Percentiles rank a stretch among this genome's conserved stretches.
These are phyloP conservation scores for Xylariaceae sp. DNA, from an alignment of 2,329 filamentous ascomycete genomes.

Conservation along the genomic window DNA sequence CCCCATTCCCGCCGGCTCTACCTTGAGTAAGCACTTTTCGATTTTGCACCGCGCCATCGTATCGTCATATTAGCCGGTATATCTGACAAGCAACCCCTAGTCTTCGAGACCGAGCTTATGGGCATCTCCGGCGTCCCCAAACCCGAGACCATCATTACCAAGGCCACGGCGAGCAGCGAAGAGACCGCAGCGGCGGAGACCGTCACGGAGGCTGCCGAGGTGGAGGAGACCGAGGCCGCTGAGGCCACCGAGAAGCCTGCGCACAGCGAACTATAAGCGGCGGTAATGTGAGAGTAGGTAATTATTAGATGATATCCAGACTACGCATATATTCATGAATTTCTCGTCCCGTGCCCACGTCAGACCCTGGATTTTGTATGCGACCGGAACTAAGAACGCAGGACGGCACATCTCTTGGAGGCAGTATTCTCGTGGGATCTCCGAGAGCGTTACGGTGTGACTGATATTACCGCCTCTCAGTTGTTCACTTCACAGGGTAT, in stretches of 20 bases:
- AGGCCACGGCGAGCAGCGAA: conserved; percentile 31
- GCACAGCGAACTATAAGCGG: conserved; percentile 55
- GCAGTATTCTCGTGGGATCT: background rate
- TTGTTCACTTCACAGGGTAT: too few species aligned
- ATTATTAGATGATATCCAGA: background rate
- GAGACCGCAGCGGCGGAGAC: conserved; percentile 33
- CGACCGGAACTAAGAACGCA: background rate
- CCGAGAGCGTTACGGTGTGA: background rate
- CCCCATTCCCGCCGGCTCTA: conserved; percentile 77
- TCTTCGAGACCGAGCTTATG: conserved; percentile 90
- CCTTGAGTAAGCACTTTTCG: conserved; percentile 53
- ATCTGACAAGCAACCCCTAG: conserved; percentile 40
- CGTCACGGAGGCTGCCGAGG: conserved; percentile 45
- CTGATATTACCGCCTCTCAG: too few species aligned
- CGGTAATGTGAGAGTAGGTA: background rate
- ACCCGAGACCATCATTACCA: conserved; percentile 43
- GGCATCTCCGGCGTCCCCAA: conserved; percentile 68
- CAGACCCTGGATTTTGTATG: background rate
- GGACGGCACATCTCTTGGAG: too few species aligned
- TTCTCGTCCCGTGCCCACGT: background rate
- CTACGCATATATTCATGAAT: background rate
- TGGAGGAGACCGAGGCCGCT: conserved; percentile 48
- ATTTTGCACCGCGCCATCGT: background rate
- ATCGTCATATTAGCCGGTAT: background rate
- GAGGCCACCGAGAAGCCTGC: conserved; percentile 49